Base-by-base conservation (phyloP, 2,329 filamentous ascomycete genomes). In the Ophiostoma montium region DNA sequence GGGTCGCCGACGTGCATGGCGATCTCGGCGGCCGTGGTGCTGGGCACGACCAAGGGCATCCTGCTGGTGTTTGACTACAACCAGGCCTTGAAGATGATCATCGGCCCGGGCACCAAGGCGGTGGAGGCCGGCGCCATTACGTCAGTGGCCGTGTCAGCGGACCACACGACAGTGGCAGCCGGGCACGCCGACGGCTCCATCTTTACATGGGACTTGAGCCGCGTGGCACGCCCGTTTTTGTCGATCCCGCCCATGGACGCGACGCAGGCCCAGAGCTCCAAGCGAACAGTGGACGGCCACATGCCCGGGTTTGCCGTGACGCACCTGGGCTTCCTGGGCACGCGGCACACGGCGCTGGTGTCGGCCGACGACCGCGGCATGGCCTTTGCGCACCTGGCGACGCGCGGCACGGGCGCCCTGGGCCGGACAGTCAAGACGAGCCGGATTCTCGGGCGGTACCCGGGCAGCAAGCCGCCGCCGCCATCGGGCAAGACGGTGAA, bases 51-150 rank as follows among this genome's bases (percentile, higher is more conserved):
- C 3, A 96, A 95, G 65, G 92, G 94, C 48, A 82, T 95, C 63
- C 84, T 96, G 50, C 70, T 98, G 61, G 80, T 96, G 52, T 98
- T 98, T 68, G 94, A 98, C 68, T 96, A 95, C 64, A 87, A 94
- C 63, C 92, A 98, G 66, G 92, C 85, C 57, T 69, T 96, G 50
- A 95, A 94, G 66, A 82, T 85, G 58, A 94, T 96, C 51, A 87
- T 98, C 55, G 92, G 92, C 2, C 84, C 86, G 31, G 89, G 90
- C 32, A 95, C 89, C 1, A 95, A 92, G 73, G 90, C 92, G 58
- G 77, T 94, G 46, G 92, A 96, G 67, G 94, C 84, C 55, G 94
- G 92, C 1, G 71, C 88, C 42, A 75, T 98, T 45, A 94, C 87
- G 5, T 77, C 92, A 1, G 71, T 98, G 51, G 87, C 92, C 5